These are phyloP conservation scores for Buddleja alternifolia DNA, from an alignment of 257 asterid genomes.

Conservation along the genomic window DNA sequence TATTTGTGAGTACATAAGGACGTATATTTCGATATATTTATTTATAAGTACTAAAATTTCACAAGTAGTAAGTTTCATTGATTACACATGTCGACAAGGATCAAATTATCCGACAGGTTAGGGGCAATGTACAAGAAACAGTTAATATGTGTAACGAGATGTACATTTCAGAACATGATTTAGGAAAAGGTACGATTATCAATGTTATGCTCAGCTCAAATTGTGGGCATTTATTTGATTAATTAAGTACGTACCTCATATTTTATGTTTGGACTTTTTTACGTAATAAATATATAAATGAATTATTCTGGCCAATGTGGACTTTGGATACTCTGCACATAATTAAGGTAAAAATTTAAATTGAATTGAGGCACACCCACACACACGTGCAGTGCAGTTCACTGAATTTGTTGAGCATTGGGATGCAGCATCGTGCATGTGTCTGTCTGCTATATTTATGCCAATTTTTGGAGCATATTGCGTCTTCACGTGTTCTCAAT, in stretches of 20 bases:
- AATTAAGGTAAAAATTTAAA: constrained; percentile 19
- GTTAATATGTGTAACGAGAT: neutral
- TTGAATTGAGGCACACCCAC: constrained; percentile 26
- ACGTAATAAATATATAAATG: neutral
- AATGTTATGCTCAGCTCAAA: constrained; percentile 13
- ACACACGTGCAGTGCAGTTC: constrained; percentile 47
- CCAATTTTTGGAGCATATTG: constrained; percentile 16
- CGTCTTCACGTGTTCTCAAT: constrained; percentile 12
- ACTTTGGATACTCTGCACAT: constrained; percentile 45
- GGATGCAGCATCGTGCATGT: constrained; percentile 19
- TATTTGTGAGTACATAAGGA: no score
- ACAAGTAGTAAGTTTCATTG: neutral
- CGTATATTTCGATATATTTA: no score
- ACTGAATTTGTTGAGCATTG: constrained; percentile 41
- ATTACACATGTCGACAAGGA: constrained; percentile 2
- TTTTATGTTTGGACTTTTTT: neutral
- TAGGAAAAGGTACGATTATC: neutral
- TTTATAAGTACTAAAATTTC: no score
- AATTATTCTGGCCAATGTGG: neutral
- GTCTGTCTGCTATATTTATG: constrained; percentile 12
- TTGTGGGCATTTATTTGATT: constrained; percentile 14
- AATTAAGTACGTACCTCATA: neutral
- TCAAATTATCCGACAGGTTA: neutral
- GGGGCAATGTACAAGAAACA: constrained; percentile 20
- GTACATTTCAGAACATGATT: neutral